Evolutionary conservation across 164 flowering plant species (phyloP).

Genomic region (Sextonia rubra): DNA sequence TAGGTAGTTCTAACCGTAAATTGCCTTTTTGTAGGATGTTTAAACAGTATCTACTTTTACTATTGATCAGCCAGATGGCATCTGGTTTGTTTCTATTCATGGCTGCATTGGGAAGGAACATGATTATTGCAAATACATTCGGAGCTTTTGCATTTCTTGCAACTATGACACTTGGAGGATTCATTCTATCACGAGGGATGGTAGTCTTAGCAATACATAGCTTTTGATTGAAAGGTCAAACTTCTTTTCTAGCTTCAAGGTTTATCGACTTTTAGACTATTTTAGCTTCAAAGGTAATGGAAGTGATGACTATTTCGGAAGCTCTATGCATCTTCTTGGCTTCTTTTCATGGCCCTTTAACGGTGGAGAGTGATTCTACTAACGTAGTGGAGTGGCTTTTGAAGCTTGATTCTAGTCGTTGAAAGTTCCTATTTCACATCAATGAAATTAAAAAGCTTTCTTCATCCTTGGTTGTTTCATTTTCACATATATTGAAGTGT

Average conservation of each 20-base stretch:
- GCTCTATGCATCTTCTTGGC: no score
- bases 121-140: conserved; percentile 19
- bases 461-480: no score
- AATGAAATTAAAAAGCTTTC: no score
- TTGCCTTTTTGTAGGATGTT: conserved; percentile 12
- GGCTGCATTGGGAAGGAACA: conserved; percentile 10
- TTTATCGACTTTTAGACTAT: background rate
- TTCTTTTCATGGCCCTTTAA: no score
- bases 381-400: no score
- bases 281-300: no score
- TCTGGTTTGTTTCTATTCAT: conserved; percentile 14
- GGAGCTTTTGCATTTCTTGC: conserved; percentile 16
- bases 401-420: no score
- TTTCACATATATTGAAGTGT: no score
- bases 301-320: no score
- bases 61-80: conserved; percentile 8
- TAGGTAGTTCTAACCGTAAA: background rate
- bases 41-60: conserved; percentile 11
- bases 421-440: no score
- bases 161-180: conserved; percentile 15
- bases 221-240: background rate
- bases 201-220: background rate
- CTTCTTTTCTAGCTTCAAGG: no score
- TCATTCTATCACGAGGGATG: conserved; percentile 14
- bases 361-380: no score